Conservation (phyloP, 208 protist genomes). For the Trypanosoma scelopori region DNA sequence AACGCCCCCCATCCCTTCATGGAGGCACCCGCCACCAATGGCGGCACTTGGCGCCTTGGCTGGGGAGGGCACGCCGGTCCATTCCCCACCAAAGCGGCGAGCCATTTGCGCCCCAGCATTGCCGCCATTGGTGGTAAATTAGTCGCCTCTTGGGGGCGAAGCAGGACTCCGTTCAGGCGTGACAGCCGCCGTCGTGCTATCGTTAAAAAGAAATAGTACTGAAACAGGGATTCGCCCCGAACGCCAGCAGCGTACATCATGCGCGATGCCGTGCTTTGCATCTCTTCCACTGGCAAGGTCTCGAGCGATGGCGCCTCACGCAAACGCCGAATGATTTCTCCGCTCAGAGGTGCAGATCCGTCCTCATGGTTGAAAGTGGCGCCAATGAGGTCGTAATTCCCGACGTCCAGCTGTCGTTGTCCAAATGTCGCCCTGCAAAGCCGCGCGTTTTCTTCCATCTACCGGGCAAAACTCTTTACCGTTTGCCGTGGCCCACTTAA, state of each 20-base stretch:
- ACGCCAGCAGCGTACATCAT: not conserved
- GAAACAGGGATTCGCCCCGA: not conserved
- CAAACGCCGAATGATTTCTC: too few relatives aligned
- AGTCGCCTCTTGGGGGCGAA: not conserved
- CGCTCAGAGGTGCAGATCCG: too few relatives aligned
- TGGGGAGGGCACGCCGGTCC: not conserved
- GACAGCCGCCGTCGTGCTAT: not conserved
- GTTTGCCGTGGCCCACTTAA: too few relatives aligned
- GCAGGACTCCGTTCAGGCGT: not conserved
- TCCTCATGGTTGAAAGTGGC: too few relatives aligned
- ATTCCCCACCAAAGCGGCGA: not conserved
- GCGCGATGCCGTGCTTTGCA: conserved; percentile 3
- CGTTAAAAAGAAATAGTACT: not conserved
- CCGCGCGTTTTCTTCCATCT: too few relatives aligned
- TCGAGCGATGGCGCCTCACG: not conserved
- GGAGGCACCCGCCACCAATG: conserved; percentile 4
- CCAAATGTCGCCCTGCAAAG: too few relatives aligned
- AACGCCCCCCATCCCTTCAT: conserved; percentile 10
- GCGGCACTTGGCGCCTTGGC: not conserved
- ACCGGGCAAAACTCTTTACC: too few relatives aligned
- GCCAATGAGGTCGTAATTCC: too few relatives aligned
- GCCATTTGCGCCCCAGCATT: not conserved
- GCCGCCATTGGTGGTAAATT: not conserved
- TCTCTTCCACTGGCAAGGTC: not conserved
- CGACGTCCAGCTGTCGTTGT: too few relatives aligned